Percentiles rank a stretch among this genome's conserved stretches.
These are phyloP conservation scores for Lineolata rhizophorae DNA, from an alignment of 495 filamentous ascomycete genomes.

Conservation along the genomic window DNA sequence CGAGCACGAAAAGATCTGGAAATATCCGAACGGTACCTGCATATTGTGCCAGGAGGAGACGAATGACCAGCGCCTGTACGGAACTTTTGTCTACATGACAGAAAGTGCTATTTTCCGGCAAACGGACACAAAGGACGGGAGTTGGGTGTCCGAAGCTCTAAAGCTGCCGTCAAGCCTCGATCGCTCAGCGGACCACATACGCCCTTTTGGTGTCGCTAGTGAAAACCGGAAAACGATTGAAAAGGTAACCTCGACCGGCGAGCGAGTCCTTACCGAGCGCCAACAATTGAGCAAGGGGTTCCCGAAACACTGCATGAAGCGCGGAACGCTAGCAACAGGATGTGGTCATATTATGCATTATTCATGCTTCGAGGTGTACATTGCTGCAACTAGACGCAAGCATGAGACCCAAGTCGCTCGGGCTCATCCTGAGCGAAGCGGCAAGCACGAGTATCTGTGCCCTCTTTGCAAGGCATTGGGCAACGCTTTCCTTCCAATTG, in stretches of 20 bases:
- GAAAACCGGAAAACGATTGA: constrained; percentile 60
- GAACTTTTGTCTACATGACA: constrained; percentile 73
- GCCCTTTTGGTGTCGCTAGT: constrained; percentile 76
- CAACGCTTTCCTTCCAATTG: constrained; percentile 85
- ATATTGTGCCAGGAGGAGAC: constrained; percentile 94
- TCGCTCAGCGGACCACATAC: constrained; percentile 52
- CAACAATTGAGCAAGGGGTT: constrained; percentile 82
- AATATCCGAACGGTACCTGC: constrained; percentile 84
- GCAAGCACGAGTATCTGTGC: constrained; percentile 75
- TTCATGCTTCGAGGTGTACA: constrained; percentile 81
- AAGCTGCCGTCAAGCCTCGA: constrained; percentile 63
- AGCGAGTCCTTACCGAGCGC: constrained; percentile 45
- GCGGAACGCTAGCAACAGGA: constrained; percentile 71
- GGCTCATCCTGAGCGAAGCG: constrained; percentile 63
- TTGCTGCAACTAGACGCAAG: constrained; percentile 53
- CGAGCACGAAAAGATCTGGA: constrained; percentile 57
- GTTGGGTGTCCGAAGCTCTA: constrained; percentile 66
- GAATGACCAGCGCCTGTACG: constrained; percentile 69
- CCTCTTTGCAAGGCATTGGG: constrained; percentile 96
- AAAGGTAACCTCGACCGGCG: constrained; percentile 50
- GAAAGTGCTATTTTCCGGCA: constrained; percentile 74
- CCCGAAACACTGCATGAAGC: constrained; percentile 35
- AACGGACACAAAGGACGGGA: constrained; percentile 57
- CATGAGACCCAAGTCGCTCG: constrained; percentile 83
- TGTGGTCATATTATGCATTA: constrained; percentile 99